A percentile compares a stretch with the other conserved stretches of the same genome.
Conservation (phyloP, 192 early-diverging fungal genomes). For the Mortierella antarctica region DNA sequence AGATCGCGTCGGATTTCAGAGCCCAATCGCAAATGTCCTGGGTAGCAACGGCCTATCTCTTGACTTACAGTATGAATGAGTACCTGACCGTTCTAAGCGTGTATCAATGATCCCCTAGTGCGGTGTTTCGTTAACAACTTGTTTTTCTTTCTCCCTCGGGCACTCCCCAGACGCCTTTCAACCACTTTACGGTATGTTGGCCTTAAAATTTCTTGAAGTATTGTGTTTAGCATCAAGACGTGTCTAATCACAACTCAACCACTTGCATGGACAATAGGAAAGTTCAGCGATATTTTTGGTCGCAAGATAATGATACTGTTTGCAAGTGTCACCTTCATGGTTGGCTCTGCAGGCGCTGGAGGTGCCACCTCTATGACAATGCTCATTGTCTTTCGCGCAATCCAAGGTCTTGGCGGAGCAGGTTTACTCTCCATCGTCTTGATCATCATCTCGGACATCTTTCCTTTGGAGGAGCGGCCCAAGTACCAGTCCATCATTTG, state of each 20-base stretch:
- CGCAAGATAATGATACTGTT: conserved; percentile 82
- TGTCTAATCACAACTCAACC: not conserved
- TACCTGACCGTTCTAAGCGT: not conserved
- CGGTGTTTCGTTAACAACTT: not conserved
- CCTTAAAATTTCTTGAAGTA: not conserved
- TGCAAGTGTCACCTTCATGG: conserved; percentile 80
- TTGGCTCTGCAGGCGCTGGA: conserved; percentile 89
- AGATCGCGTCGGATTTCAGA: conserved; percentile 68
- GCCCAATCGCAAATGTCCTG: conserved; percentile 74
- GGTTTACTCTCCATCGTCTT: conserved; percentile 80
- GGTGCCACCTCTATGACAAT: conserved; percentile 68
- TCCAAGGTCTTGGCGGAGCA: conserved; percentile 87
- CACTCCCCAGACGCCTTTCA: conserved; percentile 28
- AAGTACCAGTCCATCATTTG: conserved; percentile 89
- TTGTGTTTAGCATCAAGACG: not conserved
- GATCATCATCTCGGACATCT: conserved; percentile 89
- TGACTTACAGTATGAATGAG: conserved; percentile 56
- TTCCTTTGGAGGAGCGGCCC: conserved; percentile 84
- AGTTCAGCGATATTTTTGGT: conserved; percentile 91
- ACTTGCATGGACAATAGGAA: conserved; percentile 52
- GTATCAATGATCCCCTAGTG: too few species aligned
- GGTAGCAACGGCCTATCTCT: conserved; percentile 80
- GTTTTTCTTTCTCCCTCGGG: not conserved
- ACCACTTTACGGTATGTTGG: conserved; percentile 19
- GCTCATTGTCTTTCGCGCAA: conserved; percentile 79